These are phyloP conservation scores for Penicillium decumbens DNA, from an alignment of 2,329 filamentous ascomycete genomes.

Conservation along the genomic window DNA sequence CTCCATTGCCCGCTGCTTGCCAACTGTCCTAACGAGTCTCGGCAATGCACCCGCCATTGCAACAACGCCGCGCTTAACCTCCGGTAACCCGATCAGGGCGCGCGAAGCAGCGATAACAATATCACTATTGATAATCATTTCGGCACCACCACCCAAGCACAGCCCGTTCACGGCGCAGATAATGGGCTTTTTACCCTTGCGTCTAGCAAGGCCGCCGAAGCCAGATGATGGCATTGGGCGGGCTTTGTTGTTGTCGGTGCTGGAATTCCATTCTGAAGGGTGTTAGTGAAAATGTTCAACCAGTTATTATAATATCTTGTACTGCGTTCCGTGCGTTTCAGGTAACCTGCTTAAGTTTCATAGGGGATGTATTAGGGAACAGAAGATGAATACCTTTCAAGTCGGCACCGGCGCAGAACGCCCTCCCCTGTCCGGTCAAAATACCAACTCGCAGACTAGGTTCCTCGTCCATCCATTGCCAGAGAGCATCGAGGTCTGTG, in stretches of 20 bases:
- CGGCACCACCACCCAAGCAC: constrained; percentile 70
- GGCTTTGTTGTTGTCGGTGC: constrained; percentile 13
- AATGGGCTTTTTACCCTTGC: constrained; percentile 60
- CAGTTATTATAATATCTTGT: neutral
- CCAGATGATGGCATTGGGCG: constrained; percentile 31
- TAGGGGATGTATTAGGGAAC: no score
- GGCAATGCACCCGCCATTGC: constrained; percentile 68
- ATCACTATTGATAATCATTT: constrained; percentile 70
- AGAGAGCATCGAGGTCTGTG: constrained; percentile 41
- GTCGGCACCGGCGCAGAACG: constrained; percentile 46
- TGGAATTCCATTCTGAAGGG: constrained; percentile 34
- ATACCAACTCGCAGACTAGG: constrained; percentile 39
- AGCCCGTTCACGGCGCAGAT: constrained; percentile 72
- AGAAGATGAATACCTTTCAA: constrained; percentile 34
- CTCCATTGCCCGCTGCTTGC: constrained; percentile 65
- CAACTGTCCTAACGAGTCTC: constrained; percentile 60
- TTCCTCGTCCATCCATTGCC: constrained; percentile 45
- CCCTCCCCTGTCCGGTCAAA: constrained; percentile 40
- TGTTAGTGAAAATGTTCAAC: neutral
- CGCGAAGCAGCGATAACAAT: constrained; percentile 56
- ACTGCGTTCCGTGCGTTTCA: no score
- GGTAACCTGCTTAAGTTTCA: no score
- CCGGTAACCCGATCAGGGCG: constrained; percentile 65
- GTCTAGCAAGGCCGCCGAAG: constrained; percentile 44
- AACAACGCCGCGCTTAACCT: constrained; percentile 66